Percentiles rank a stretch among this genome's conserved stretches.
These are phyloP conservation scores for Spathaspora boniae DNA, from an alignment of 805 yeast genomes.

Conservation along the genomic window DNA sequence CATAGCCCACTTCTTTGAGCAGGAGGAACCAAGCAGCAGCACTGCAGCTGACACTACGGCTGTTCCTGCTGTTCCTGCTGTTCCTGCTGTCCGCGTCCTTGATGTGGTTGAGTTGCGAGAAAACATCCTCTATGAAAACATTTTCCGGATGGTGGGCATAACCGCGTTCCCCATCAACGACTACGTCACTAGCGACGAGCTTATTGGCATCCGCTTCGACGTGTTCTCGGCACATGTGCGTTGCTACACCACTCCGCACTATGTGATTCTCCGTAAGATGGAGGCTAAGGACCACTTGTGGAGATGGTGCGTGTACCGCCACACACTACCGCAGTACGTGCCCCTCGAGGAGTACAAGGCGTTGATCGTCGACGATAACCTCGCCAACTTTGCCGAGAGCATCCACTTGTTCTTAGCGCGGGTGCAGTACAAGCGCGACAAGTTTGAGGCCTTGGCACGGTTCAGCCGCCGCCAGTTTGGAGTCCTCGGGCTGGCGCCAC, in stretches of 20 bases:
- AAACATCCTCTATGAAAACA: slow-evolving; percentile 42
- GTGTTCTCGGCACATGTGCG: slow-evolving; percentile 20
- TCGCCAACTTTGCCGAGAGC: slow-evolving; percentile 18
- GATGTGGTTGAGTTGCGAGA: slow-evolving; percentile 17
- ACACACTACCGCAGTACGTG: slow-evolving; percentile 34
- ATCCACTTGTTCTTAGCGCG: slow-evolving; percentile 21
- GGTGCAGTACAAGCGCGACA: slow-evolving; percentile 32
- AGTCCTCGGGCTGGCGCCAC: no score
- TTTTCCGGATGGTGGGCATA: slow-evolving; percentile 46
- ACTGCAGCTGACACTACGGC: neutral
- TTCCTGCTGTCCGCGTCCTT: neutral
- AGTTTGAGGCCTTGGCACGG: slow-evolving; percentile 15
- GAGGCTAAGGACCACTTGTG: slow-evolving; percentile 7
- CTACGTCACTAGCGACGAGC: slow-evolving; percentile 39
- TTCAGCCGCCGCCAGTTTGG: slow-evolving; percentile 12
- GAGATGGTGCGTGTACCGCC: slow-evolving; percentile 31
- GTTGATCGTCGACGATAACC: slow-evolving; percentile 13
- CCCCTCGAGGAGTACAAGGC: slow-evolving; percentile 18
- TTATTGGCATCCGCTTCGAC: slow-evolving; percentile 53
- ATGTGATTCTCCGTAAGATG: slow-evolving; percentile 36
- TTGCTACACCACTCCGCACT: slow-evolving; percentile 42
- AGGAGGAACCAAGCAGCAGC: slow-evolving; percentile 4
- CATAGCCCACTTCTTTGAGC: slow-evolving; percentile 20
- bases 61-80: neutral
- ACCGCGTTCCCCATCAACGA: slow-evolving; percentile 51